Base-by-base conservation (phyloP, 2,329 filamentous ascomycete species). In the Lasiodiplodia sp. region DNA sequence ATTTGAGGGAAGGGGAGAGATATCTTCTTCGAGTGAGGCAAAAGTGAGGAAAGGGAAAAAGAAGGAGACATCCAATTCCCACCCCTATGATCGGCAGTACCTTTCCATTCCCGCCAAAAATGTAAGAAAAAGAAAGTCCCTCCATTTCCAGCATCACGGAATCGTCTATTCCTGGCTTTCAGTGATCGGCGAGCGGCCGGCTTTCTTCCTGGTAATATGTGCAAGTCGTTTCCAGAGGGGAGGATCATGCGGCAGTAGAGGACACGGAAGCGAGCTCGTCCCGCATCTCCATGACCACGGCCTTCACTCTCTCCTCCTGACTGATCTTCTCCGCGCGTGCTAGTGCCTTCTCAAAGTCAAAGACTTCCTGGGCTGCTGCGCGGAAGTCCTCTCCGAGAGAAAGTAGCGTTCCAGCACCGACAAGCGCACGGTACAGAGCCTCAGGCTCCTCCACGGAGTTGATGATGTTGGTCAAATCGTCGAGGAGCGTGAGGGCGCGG, bases 351-450 rank as follows among this genome's bases (percentile, higher is more conserved):
- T 84, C 77, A 65, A 89, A 75, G 66, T 85, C 82, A 78, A 86
- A 84, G 52, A 90, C 81, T 71, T 89, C 86, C 77, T 85, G 85
- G 66, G 86, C 86, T 47, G 86, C 85, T 73, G 82, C 82, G 72
- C 83, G 86, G 69, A 90, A 86, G 67, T 89, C 86, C 7, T 82
- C 82, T n/a, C 89, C 85, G 16, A 92, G 81, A 6, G 83, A 84
- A 28, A 93, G 78, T 69, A 96, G 77, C 1, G 94, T 99, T 0
- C 96, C 96, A 0, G 95, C 81, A 0, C 92, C 93, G 7, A 97
- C 92, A 6, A 98, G 84, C 0, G 89, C 88, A 25, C 96, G 89
- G 77, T 94, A 98, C 3, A 96, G 81, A 0, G 93, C 92, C 77
- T 98, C 96, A 0, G 90, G 88, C 73, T 98, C 94, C 2, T 85